Evolutionary conservation across 164 flowering plant species (phyloP).

Genomic region (Vitis amurensis): DNA sequence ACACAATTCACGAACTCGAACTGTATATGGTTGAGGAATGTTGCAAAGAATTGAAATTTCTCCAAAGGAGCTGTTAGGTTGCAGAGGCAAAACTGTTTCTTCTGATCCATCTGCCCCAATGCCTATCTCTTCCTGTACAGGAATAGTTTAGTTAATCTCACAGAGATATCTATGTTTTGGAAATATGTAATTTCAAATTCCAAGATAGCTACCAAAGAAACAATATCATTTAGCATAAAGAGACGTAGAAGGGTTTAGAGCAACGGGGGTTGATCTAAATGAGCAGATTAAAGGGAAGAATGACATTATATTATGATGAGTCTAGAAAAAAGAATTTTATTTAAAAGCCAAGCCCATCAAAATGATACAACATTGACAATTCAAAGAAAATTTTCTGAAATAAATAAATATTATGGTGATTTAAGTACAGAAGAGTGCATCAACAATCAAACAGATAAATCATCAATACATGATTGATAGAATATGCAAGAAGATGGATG

Average conservation of each 20-base stretch:
- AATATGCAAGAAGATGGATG: not conserved
- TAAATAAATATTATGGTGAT: too few species aligned
- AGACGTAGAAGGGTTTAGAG: not conserved
- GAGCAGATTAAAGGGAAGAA: not conserved
- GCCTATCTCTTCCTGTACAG: constrained; percentile 65
- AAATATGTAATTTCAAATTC: not conserved
- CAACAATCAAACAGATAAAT: not conserved
- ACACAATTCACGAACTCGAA: constrained; percentile 79
- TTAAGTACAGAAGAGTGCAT: not conserved
- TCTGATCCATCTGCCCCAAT: constrained; percentile 65
- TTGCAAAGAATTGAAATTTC: constrained; percentile 86
- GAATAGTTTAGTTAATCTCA: not conserved
- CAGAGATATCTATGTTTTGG: not conserved
- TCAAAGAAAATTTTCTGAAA: too few species aligned
- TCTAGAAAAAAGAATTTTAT: not conserved
- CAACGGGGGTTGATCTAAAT: constrained; percentile 14
- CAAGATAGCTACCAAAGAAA: not conserved
- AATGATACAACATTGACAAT: not conserved
- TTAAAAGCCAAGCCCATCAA: not conserved
- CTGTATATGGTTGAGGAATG: constrained; percentile 84
- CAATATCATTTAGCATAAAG: not conserved
- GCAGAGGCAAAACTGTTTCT: constrained; percentile 44
- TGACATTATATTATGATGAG: not conserved
- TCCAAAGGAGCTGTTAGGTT: constrained; percentile 65
- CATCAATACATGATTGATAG: not conserved